Base-by-base conservation (phyloP, 1,139 yeast species). In the Candida sp. region DNA sequence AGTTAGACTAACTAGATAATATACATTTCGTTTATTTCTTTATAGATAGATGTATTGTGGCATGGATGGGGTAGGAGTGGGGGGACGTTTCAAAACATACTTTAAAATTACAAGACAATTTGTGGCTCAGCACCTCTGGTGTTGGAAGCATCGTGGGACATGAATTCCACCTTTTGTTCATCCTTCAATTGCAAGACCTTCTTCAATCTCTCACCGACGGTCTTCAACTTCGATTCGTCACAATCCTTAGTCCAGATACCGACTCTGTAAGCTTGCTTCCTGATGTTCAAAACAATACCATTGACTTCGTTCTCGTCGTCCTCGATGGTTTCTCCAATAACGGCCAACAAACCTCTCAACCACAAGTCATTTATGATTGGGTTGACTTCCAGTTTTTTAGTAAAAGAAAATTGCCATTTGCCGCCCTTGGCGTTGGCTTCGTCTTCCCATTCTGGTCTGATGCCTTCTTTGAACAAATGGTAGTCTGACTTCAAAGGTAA, bases 381-480 rank as follows among this genome's bases (percentile, higher is more conserved):
- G 52, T 75, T 72, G 54, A 78, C 78, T 58, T 81, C 88, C 61
- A 84, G 83, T 70, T 80, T 86, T 73, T 88, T 86, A 70, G 83
- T 86, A 74, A 84, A 90, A 41, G 90, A 82, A 58, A 65, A 75
- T 63, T 74, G 81, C 97, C 98, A 94, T 75, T 90, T 91, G 65
- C 99, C 99, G 67, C 99, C 99, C 62, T 86, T 81, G 56, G 92
- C 73, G 75, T 96, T 96, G 61, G 85, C 83, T 50, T 77, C 80
- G 73, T 94, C 98, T 80, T 94, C 99, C 99, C 99, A 94, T 78
- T 94, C 98, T 51, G 99, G 99, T 71, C 92, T 89, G 63, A 96
- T 86, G 51, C 94, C 97, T 68, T 89, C 90, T 75, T 94, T 90
- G 80, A 96, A 94, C 67, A 94, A 84, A 70, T 96, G 97, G 76